Conservation (phyloP, 164 flowering plant species). For the Stephania yunnanensis region DNA sequence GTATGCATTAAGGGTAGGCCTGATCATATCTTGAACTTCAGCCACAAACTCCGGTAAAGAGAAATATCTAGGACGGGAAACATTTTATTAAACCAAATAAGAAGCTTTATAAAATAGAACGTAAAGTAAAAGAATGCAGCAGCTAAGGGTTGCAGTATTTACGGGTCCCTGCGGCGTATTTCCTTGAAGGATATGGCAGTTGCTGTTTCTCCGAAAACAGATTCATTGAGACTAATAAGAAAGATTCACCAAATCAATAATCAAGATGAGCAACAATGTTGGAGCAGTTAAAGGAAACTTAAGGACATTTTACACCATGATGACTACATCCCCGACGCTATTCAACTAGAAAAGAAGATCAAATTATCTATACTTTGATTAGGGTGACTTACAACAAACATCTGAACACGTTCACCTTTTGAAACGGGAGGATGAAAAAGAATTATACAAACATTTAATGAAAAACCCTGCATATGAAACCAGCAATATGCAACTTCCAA, state of each 20-base stretch:
- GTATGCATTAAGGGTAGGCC: conserved; percentile 36
- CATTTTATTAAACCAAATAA: conserved; percentile 2
- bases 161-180: conserved; percentile 92
- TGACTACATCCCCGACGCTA: background rate
- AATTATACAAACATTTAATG: background rate
- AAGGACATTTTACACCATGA: background rate
- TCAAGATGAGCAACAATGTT: background rate
- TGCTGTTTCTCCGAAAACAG: conserved; percentile 80
- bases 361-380: background rate
- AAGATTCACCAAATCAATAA: background rate
- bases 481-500: background rate
- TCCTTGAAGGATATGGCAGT: conserved; percentile 76
- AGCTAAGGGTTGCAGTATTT: conserved; percentile 13
- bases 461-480: background rate
- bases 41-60: conserved; percentile 84
- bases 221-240: conserved; percentile 68
- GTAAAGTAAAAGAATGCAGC: background rate
- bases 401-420: no score
- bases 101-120: background rate
- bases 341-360: background rate
- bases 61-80: conserved; percentile 47
- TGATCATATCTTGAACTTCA: no score
- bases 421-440: background rate
- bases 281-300: background rate
- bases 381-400: background rate